These are phyloP conservation scores for Colletotrichum endophyticum DNA, from an alignment of 2,329 filamentous ascomycete species.

Conservation along the genomic window DNA sequence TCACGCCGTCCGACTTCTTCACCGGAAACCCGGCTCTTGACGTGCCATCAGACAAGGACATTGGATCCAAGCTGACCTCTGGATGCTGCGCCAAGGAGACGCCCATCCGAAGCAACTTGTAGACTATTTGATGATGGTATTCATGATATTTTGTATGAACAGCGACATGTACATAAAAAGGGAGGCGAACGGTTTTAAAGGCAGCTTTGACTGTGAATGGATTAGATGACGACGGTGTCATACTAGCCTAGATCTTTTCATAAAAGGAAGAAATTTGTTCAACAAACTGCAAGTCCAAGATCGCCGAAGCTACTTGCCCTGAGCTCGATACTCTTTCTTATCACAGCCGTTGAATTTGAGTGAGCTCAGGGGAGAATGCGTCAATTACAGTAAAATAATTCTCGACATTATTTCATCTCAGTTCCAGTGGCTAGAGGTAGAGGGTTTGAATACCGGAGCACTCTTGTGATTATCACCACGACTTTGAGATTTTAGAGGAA, in stretches of 20 bases:
- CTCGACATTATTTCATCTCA: accelerated
- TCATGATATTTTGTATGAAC: not conserved
- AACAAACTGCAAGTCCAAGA: not conserved
- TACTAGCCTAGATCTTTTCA: not conserved
- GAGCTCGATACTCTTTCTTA: accelerated
- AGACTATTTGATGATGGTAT: not conserved
- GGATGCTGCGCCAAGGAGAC: not conserved
- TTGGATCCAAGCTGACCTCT: slow-evolving; percentile 22
- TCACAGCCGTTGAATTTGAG: accelerated
- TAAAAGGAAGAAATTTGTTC: not conserved
- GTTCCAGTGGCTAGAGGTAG: not conserved
- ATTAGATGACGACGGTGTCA: not conserved
- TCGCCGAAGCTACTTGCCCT: not conserved
- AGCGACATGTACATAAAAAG: not conserved
- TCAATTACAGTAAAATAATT: too few relatives aligned
- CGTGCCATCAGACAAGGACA: slow-evolving; percentile 41
- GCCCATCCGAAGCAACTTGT: slow-evolving; percentile 8
- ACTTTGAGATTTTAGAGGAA: not conserved
- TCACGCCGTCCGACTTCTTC: slow-evolving; percentile 55
- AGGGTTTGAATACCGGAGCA: accelerated
- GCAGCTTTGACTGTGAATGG: not conserved
- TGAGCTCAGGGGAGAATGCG: not conserved
- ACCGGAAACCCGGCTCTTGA: slow-evolving; percentile 51
- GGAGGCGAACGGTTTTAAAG: not conserved
- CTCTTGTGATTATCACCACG: accelerated